Evolutionary conservation across 2,329 filamentous ascomycete species (phyloP).

Genomic region (Aureobasidium vineae): DNA sequence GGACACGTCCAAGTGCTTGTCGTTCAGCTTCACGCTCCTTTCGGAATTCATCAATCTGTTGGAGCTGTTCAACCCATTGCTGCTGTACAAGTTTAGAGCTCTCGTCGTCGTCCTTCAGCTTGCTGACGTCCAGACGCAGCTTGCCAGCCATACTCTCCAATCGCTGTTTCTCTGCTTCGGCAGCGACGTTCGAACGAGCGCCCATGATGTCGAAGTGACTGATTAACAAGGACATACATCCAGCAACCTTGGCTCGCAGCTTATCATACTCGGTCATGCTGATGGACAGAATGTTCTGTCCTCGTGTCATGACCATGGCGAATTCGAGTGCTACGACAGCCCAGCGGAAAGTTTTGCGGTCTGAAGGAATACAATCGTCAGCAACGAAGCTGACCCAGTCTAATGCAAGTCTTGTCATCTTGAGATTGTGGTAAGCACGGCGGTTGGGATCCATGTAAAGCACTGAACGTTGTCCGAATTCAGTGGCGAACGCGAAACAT

Average conservation of each 20-base stretch:
- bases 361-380: conserved; percentile 90
- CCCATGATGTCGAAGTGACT: conserved; percentile 99
- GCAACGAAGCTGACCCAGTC: conserved; percentile 99
- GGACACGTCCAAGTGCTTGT: conserved; percentile 81
- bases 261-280: conserved; percentile 82
- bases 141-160: conserved; percentile 77
- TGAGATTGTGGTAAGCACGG: conserved; percentile 94
- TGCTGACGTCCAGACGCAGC: conserved; percentile 74
- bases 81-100: conserved; percentile 71
- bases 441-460: conserved; percentile 95
- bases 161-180: conserved; percentile 87
- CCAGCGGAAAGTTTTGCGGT: conserved; percentile 96
- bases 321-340: conserved; percentile 94
- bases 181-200: conserved; percentile 85
- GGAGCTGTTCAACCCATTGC: conserved; percentile 70
- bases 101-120: conserved; percentile 76
- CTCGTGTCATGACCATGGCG: conserved; percentile 94
- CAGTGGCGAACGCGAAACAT: conserved; percentile 97
- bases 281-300: conserved; percentile 87
- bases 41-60: conserved; percentile 72
- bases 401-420: conserved; percentile 85
- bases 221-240: conserved; percentile 95
- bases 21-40: conserved; percentile 79
- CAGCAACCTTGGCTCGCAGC: conserved; percentile 83
- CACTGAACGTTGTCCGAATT: conserved; percentile 92